Base-by-base conservation (phyloP, 2,329 filamentous ascomycete genomes). In the Stachybotrys chlorohalonatus region DNA sequence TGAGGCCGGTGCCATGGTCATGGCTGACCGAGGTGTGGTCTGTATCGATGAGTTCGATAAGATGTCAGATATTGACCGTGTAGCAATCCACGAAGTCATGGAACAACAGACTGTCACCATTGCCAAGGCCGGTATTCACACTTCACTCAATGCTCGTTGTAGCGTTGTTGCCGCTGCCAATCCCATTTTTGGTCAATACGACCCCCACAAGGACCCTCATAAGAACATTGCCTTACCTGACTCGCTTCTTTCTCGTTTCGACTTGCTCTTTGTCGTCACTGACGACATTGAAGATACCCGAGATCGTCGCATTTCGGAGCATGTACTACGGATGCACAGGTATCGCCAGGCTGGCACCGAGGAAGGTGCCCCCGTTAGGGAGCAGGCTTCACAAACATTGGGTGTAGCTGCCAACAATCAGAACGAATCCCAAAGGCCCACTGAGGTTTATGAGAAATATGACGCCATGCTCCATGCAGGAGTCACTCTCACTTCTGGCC, bases 1-100 rank as follows among this genome's bases (percentile, higher is more conserved):
- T 1, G 94, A 99, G 73, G 94, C 94, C 15, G 94, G 94, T 81
- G 94, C 94, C 60, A 99, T 99, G 94, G 94, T 99, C 57, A 89
- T 99, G 66, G 94, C 86, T 59, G 94, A 99, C 70, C 87, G 94
- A 59, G 94, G 94, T 62, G 93, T 99, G 11, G 94, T 99, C 39
- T 99, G 94, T 75, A 99, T 99, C 61, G 94, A 99, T 68, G 94
- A 99, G 67, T 99, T 99, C 63, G 94, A 99, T 76, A 99, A 99
- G 73, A 99, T 99, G 94, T 96, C 91, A 55, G 94, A 99, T 68
- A 87, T 97, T 55, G 94, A 99, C 72, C 85, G 94, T 68, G 94
- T 99, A 5, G 94, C 94, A 50, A 99, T 99, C 63, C 94, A 99
- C 82, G 94, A 99, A 89, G 94, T 99, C 61, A 99, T 99, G 94